phyloP scores from a whole-genome alignment of 176 grass and related monocot genomes.

The Metroxylon sagu region DNA sequence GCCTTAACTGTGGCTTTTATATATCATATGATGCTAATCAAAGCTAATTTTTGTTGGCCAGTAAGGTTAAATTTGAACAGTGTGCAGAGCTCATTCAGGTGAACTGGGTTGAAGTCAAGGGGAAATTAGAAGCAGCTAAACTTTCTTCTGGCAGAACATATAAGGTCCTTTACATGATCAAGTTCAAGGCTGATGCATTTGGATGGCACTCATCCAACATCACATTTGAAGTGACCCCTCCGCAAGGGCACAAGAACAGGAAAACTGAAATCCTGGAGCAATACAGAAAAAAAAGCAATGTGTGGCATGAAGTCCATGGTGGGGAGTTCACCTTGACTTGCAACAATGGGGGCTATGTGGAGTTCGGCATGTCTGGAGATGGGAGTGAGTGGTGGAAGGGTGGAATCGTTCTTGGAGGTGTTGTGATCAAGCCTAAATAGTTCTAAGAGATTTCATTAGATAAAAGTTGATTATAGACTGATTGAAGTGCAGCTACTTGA shows the following conservation, averaged over 20 bases:
- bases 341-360: neutral
- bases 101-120: neutral
- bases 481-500: too few relatives aligned
- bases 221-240: neutral
- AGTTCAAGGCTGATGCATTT: slow-evolving; percentile 21
- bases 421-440: neutral
- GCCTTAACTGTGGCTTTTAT: too few relatives aligned
- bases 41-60: too few relatives aligned
- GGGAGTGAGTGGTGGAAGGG: slow-evolving; percentile 1
- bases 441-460: too few relatives aligned
- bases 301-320: neutral
- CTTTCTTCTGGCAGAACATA: neutral
- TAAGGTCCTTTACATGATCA: slow-evolving; percentile 15
- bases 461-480: too few relatives aligned
- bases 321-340: neutral
- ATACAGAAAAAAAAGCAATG: neutral
- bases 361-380: neutral
- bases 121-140: neutral
- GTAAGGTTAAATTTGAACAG: neutral
- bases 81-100: slow-evolving; percentile 1
- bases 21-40: too few relatives aligned
- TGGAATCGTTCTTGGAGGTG: neutral
- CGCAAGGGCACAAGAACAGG: too few relatives aligned
- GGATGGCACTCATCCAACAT: slow-evolving; percentile 9
- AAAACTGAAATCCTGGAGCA: neutral